Percentiles rank a stretch among this genome's conserved stretches.
phyloP scores from a whole-genome alignment of 2,329 filamentous ascomycete genomes.

The Monilinia fructigena region DNA sequence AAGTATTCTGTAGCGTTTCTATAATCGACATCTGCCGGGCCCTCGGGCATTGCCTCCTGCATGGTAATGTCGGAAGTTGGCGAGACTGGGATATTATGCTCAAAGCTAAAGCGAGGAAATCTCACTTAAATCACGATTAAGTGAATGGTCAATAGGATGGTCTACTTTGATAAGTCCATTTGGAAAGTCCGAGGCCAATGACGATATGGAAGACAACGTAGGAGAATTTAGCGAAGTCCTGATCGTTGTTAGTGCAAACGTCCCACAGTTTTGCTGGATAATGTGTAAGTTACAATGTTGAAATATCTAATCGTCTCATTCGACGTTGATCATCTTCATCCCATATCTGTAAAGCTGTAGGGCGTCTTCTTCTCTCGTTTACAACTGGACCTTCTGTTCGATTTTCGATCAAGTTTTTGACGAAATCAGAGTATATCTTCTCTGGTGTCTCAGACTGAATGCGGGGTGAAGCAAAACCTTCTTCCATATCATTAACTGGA shows the following conservation, averaged over 20 bases:
- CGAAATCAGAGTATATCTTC: conserved; percentile 29
- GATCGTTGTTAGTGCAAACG: not conserved
- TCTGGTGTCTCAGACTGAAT: conserved; percentile 16
- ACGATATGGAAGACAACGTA: not conserved
- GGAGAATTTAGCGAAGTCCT: not conserved
- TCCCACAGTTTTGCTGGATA: not conserved
- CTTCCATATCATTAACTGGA: conserved; percentile 15
- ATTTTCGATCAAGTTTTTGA: conserved; percentile 26
- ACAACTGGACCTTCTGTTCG: conserved; percentile 29
- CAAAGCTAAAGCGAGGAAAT: not conserved
- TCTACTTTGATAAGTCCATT: not conserved
- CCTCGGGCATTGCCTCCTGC: not conserved
- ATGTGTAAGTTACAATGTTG: conserved; percentile 12
- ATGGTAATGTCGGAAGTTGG: not conserved
- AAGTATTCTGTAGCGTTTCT: not conserved
- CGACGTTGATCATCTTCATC: conserved; percentile 24
- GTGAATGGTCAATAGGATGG: not conserved
- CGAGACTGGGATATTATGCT: not conserved
- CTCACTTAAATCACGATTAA: not conserved
- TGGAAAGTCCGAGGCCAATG: not conserved
- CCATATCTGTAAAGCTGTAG: conserved; percentile 32
- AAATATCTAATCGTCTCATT: not conserved
- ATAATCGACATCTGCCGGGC: not conserved
- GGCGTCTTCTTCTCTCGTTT: conserved; percentile 27
- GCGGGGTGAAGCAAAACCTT: conserved; percentile 6